Conservation (phyloP, 768 basidiomycete species). For the Vishniacozyma victoriae region DNA sequence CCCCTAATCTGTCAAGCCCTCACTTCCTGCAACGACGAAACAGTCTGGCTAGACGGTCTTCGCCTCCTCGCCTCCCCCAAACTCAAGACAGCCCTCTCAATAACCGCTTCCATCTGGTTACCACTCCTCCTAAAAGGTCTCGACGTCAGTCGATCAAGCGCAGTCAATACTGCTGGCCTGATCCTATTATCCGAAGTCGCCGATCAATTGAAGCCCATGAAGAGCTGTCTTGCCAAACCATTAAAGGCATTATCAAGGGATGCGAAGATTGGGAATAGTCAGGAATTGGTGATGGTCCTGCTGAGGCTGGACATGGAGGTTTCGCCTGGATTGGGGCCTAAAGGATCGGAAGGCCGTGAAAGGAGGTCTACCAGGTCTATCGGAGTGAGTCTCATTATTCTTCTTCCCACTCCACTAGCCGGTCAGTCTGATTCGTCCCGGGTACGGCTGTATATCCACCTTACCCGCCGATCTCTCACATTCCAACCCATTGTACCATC, state of each 20-base stretch:
- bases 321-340: too few species aligned
- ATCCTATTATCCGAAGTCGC: slow-evolving; percentile 15
- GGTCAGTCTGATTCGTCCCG: too few species aligned
- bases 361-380: too few species aligned
- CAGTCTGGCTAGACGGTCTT: slow-evolving; percentile 35
- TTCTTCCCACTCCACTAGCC: too few species aligned
- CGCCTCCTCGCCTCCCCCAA: slow-evolving; percentile 24
- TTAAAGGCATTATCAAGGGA: slow-evolving; percentile 17
- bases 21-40: slow-evolving; percentile 20
- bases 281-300: slow-evolving; percentile 11
- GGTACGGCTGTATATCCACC: too few species aligned
- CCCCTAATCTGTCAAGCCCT: slow-evolving; percentile 38
- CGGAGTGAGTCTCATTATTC: too few species aligned
- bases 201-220: slow-evolving; percentile 29
- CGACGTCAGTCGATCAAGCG: slow-evolving; percentile 11
- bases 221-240: slow-evolving; percentile 35
- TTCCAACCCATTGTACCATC: too few species aligned
- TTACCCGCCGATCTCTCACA: too few species aligned
- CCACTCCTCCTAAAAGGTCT: slow-evolving; percentile 32
- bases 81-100: slow-evolving; percentile 17
- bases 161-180: slow-evolving; percentile 24
- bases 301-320: slow-evolving; percentile 6
- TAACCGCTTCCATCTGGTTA: slow-evolving; percentile 38
- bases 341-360: too few species aligned
- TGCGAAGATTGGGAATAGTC: background rate